Conservation (phyloP, 2,329 filamentous ascomycete genomes). For the Diaporthe helianthi region DNA sequence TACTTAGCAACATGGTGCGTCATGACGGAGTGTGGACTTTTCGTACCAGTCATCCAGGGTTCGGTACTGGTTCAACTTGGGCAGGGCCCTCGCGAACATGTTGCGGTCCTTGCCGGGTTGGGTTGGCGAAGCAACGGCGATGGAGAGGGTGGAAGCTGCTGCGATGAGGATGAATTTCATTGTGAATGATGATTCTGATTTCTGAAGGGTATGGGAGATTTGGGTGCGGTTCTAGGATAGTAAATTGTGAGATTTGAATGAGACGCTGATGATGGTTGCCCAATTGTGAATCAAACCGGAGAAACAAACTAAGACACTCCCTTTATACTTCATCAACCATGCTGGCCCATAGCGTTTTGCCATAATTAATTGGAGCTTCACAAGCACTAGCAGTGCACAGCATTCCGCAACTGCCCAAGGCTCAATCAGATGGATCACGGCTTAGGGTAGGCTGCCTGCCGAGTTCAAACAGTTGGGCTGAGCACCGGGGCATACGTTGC, state of each 20-base stretch:
- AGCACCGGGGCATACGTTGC: too few species aligned
- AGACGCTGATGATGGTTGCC: not conserved
- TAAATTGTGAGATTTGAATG: too few species aligned
- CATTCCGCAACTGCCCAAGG: not conserved
- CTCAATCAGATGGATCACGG: not conserved
- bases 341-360: too few species aligned
- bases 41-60: not conserved
- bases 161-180: not conserved
- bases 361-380: too few species aligned
- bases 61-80: not conserved
- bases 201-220: too few species aligned
- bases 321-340: not conserved
- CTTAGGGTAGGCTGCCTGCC: conserved; percentile 9
- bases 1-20: not conserved
- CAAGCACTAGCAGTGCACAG: too few species aligned
- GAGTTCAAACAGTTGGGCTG: too few species aligned
- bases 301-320: too few species aligned
- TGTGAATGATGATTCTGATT: not conserved
- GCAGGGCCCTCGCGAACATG: not conserved
- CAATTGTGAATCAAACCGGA: not conserved
- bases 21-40: not conserved
- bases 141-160: not conserved
- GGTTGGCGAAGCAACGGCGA: not conserved
- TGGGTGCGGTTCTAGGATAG: rapidly evolving
- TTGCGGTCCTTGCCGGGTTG: not conserved